Evolutionary conservation across 2,329 filamentous ascomycete species (phyloP).

Genomic region (Cladophialophora yegresii): DNA sequence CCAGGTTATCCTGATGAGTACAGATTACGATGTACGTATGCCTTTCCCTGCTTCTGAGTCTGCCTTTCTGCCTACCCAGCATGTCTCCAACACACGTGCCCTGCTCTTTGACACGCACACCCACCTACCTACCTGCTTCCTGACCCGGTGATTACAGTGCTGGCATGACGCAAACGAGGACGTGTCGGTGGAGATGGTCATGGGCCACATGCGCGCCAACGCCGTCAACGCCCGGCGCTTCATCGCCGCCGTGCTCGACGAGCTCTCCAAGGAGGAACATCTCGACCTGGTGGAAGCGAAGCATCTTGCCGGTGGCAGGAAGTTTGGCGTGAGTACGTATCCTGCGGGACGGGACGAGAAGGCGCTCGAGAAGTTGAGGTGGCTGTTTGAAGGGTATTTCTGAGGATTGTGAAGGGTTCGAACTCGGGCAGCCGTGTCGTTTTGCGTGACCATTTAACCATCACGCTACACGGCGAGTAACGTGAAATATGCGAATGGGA

Average conservation of each 20-base stretch:
- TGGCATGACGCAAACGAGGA: constrained; percentile 82
- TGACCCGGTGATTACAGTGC: constrained; percentile 54
- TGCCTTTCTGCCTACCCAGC: neutral
- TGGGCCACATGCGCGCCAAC: constrained; percentile 95
- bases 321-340: constrained; percentile 84
- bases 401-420: neutral
- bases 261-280: constrained; percentile 76
- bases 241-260: constrained; percentile 82
- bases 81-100: neutral
- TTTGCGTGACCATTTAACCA: neutral
- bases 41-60: neutral
- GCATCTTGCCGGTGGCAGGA: constrained; percentile 74
- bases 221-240: constrained; percentile 81
- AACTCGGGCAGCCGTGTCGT: neutral
- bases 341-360: constrained; percentile 70
- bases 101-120: too few species aligned
- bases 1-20: constrained; percentile 99
- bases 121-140: neutral
- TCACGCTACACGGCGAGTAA: neutral
- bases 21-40: constrained; percentile 73
- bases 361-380: constrained; percentile 77
- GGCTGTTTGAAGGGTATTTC: constrained; percentile 70
- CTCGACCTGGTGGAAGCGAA: constrained; percentile 73
- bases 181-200: constrained; percentile 95
- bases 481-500: neutral